Conservation (phyloP, 2,329 filamentous ascomycete species). For the Lecanosticta acicola region DNA sequence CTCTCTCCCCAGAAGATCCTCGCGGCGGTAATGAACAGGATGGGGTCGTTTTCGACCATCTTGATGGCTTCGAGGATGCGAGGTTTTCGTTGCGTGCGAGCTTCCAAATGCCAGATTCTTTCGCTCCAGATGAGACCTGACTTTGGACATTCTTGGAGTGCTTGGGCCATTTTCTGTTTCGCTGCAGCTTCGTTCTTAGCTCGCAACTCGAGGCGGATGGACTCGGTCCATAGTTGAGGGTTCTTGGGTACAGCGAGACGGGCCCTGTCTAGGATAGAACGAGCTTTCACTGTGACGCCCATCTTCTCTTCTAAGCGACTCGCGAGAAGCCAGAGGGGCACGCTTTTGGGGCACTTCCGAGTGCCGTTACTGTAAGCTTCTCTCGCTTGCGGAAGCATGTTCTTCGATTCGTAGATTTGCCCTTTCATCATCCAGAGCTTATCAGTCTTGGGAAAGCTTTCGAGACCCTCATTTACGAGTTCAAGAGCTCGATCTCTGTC, state of each 20-base stretch:
- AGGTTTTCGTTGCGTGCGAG: slow-evolving; percentile 86
- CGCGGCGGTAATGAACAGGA: slow-evolving; percentile 84
- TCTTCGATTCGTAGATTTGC: slow-evolving; percentile 85
- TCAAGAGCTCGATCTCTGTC: slow-evolving; percentile 77
- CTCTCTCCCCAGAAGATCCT: slow-evolving; percentile 95
- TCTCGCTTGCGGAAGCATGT: slow-evolving; percentile 74
- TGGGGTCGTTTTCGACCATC: slow-evolving; percentile 87
- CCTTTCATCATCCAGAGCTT: slow-evolving; percentile 99
- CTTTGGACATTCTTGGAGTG: slow-evolving; percentile 82
- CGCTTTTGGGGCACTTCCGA: slow-evolving; percentile 75
- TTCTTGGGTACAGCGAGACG: slow-evolving; percentile 81
- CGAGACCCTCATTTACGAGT: slow-evolving; percentile 78
- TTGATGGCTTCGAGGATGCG: slow-evolving; percentile 91
- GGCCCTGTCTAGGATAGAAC: slow-evolving; percentile 87
- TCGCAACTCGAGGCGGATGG: slow-evolving; percentile 85
- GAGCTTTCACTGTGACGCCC: slow-evolving; percentile 81
- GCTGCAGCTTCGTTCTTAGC: slow-evolving; percentile 79
- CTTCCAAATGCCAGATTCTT: slow-evolving; percentile 90
- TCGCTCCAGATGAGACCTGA: slow-evolving; percentile 88
- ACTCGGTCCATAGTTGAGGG: slow-evolving; percentile 82
- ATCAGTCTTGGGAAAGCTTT: slow-evolving; percentile 74
- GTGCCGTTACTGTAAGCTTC: slow-evolving; percentile 87
- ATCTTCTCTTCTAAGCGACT: slow-evolving; percentile 79
- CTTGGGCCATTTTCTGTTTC: slow-evolving; percentile 86
- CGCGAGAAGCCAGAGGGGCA: slow-evolving; percentile 85